Evolutionary conservation across 2,329 filamentous ascomycete species (phyloP).

Genomic region (Penicillium sp.): DNA sequence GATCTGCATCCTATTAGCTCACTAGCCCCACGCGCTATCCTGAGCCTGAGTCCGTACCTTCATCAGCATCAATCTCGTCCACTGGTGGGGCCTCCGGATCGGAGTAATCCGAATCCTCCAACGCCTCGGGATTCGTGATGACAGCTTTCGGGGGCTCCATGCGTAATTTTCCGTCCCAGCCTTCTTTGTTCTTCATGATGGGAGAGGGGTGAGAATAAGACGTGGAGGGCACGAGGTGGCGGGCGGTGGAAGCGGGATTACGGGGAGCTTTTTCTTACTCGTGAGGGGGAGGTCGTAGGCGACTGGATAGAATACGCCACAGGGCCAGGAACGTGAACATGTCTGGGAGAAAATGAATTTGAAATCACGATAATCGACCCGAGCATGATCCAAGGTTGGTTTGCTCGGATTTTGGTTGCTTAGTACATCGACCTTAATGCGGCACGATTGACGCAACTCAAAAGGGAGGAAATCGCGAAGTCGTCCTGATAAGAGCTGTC

Average conservation of each 20-base stretch:
- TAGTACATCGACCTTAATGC: slow-evolving; percentile 19
- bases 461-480: not conserved
- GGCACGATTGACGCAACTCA: not conserved
- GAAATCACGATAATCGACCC: not conserved
- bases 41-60: slow-evolving; percentile 55
- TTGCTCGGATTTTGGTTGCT: not conserved
- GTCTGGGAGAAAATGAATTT: not conserved
- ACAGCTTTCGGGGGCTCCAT: slow-evolving; percentile 65
- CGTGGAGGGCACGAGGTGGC: slow-evolving; percentile 5
- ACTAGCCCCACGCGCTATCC: not conserved
- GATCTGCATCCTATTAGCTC: slow-evolving; percentile 41
- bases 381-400: not conserved
- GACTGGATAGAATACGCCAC: not conserved
- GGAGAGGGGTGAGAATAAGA: slow-evolving; percentile 2
- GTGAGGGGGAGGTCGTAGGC: not conserved
- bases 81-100: slow-evolving; percentile 67
- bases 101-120: slow-evolving; percentile 83
- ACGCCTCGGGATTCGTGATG: slow-evolving; percentile 74
- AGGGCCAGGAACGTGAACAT: not conserved
- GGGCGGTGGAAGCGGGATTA: slow-evolving; percentile 17
- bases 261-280: slow-evolving; percentile 22
- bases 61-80: slow-evolving; percentile 76
- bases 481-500: not conserved
- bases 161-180: slow-evolving; percentile 49
- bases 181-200: slow-evolving; percentile 44